Conservation (phyloP, 306 rosid species). For the Phaseolus lunatus region DNA sequence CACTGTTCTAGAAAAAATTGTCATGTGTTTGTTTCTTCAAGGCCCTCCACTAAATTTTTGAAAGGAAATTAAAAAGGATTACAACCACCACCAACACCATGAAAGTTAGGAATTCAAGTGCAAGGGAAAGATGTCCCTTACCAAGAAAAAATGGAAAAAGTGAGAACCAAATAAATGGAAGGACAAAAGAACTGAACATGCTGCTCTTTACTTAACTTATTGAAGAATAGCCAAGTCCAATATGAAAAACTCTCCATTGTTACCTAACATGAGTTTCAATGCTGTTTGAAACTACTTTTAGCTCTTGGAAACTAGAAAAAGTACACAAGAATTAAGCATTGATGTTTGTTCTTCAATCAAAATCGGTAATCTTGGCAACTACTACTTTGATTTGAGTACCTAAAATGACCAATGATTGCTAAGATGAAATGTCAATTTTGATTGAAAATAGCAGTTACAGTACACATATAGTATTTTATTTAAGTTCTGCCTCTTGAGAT, state of each 20-base stretch:
- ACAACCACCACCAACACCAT: neutral
- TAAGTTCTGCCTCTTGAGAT: neutral
- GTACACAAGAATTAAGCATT: neutral
- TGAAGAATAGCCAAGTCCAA: neutral
- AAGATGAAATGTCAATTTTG: neutral
- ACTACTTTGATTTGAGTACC: neutral
- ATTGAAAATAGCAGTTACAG: neutral
- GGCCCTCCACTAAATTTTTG: neutral
- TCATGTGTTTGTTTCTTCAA: neutral
- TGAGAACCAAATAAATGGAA: neutral
- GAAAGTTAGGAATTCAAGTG: neutral
- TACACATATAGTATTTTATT: neutral
- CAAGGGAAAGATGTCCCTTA: neutral
- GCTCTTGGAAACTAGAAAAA: neutral
- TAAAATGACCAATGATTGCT: neutral
- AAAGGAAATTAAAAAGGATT: constrained; percentile 6
- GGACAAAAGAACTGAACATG: neutral
- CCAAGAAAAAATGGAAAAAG: constrained; percentile 7
- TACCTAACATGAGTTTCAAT: neutral
- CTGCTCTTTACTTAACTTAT: neutral
- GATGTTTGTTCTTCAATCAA: neutral
- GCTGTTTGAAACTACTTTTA: neutral
- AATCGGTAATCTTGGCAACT: neutral
- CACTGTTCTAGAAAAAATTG: neutral
- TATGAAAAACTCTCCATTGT: neutral